These are phyloP conservation scores for Lithohypha guttulata DNA, from an alignment of 2,329 filamentous ascomycete genomes.

Conservation along the genomic window DNA sequence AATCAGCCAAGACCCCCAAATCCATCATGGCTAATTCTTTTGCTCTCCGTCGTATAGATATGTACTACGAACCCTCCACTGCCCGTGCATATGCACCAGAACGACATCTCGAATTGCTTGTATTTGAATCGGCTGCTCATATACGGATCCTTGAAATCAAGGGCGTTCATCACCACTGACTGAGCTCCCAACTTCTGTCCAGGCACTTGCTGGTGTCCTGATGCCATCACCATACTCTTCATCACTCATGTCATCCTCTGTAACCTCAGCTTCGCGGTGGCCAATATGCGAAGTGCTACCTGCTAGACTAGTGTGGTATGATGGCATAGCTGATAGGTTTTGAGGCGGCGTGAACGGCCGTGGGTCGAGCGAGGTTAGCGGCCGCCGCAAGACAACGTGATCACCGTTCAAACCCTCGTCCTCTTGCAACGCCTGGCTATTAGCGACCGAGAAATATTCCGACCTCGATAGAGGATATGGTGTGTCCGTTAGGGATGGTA, in stretches of 20 bases:
- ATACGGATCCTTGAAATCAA: not conserved
- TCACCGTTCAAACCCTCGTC: not conserved
- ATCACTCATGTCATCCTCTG: slow-evolving; percentile 23
- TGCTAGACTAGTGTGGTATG: slow-evolving; percentile 15
- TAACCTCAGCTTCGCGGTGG: slow-evolving; percentile 21
- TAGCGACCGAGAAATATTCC: slow-evolving; percentile 22
- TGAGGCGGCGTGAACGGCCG: not conserved
- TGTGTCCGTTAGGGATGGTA: slow-evolving; percentile 13
- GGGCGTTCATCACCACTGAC: slow-evolving; percentile 24
- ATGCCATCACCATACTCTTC: slow-evolving; percentile 24
- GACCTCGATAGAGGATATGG: slow-evolving; percentile 17
- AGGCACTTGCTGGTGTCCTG: slow-evolving; percentile 24
- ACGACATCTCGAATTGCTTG: not conserved
- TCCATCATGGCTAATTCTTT: too few species aligned
- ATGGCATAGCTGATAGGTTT: slow-evolving; percentile 5
- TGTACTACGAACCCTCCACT: too few species aligned
- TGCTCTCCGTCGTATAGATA: too few species aligned
- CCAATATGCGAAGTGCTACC: slow-evolving; percentile 17
- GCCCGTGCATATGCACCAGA: too few species aligned
- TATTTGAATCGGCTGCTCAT: not conserved
- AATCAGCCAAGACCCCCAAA: too few species aligned
- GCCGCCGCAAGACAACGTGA: not conserved
- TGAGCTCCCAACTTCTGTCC: slow-evolving; percentile 26
- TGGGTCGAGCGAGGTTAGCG: slow-evolving; percentile 6
- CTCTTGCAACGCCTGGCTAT: slow-evolving; percentile 12